A percentile compares a stretch with the other conserved stretches of the same genome.
These are phyloP conservation scores for Aspergillus pseudoterreus DNA, from an alignment of 2,329 filamentous ascomycete species.

Conservation along the genomic window DNA sequence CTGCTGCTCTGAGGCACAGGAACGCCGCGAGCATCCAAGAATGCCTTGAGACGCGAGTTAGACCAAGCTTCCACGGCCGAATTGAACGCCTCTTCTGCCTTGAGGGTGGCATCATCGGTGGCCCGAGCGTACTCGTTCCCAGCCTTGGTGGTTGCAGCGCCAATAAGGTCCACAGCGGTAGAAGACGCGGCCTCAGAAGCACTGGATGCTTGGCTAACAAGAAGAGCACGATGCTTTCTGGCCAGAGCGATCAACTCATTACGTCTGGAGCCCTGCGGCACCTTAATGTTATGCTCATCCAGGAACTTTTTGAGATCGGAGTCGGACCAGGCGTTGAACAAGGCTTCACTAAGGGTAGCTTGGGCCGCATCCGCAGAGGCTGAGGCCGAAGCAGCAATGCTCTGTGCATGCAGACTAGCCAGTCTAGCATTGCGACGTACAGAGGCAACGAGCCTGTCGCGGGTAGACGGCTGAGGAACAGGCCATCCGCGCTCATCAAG, in stretches of 20 bases:
- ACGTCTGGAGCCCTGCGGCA: conserved; percentile 85
- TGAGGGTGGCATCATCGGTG: conserved; percentile 63
- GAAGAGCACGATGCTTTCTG: conserved; percentile 76
- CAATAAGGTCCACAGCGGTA: conserved; percentile 48
- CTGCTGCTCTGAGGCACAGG: conserved; percentile 70
- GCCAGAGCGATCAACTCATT: conserved; percentile 88
- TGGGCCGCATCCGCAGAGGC: conserved; percentile 67
- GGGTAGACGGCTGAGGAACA: conserved; percentile 75
- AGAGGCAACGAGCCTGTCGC: conserved; percentile 82
- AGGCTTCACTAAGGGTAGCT: conserved; percentile 70
- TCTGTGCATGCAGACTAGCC: conserved; percentile 65
- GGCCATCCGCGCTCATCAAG: conserved; percentile 84
- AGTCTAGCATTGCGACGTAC: conserved; percentile 88
- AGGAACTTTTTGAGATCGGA: conserved; percentile 86
- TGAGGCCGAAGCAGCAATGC: conserved; percentile 57
- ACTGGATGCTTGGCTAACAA: conserved; percentile 47
- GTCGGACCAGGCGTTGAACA: conserved; percentile 89
- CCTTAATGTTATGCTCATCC: conserved; percentile 83
- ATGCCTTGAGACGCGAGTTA: conserved; percentile 72
- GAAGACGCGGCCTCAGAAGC: conserved; percentile 49
- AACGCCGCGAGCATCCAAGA: conserved; percentile 71
- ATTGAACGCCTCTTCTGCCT: conserved; percentile 65
- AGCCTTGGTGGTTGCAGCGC: conserved; percentile 70
- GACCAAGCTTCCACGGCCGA: conserved; percentile 63
- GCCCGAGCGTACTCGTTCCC: conserved; percentile 74